Base-by-base conservation (phyloP, 345 rosid genomes). In the Linum trigynum region DNA sequence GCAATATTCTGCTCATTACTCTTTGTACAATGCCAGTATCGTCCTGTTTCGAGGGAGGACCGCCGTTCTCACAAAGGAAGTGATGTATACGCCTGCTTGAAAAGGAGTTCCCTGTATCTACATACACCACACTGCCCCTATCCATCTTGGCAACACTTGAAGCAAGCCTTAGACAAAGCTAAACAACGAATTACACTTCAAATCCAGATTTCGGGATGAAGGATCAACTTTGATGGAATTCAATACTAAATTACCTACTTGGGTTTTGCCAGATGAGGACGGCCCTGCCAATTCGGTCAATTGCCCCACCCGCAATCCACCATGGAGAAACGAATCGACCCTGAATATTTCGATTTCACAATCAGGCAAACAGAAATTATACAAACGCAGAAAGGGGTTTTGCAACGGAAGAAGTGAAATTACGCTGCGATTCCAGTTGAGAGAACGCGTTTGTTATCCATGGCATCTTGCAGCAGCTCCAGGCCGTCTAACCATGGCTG, bases 231-330 rank as follows among this genome's bases (percentile, higher is more conserved):
- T 12, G 42, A 65, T 15, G 17, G 5, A 37, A 5, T 16, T 38
- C n/a, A 6, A 5, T 14, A 41, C 23, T 9, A 58, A 7, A 17
- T 1, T 57, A 53, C 86, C 61, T 76, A 88, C 96, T 65, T 88
- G 96, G 55, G 96, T 91, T 88, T 91, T 91, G 72, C 97, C 96
- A 57, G 96, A 88, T 53, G 96, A 79, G 0, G 97, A 91, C 40
- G 85, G 88, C 61, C 97, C 97, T n/a, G 79, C 91, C 64, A 91
- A 67, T 78, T 91, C 97, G 17, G 89, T 88, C 48, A 91, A 67
- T 66, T 81, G 91, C 60, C 96, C 97, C 68, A 69, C 74, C 41
- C 79, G 61, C 45, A 88, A 42, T 53, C 97, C 97, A 67, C 91
- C 97, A 59, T 67, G 75, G 70, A 88, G 91, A 61, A 88, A 76